Base-by-base conservation (phyloP, 441 rosid genomes). In the Sinapis alba region DNA sequence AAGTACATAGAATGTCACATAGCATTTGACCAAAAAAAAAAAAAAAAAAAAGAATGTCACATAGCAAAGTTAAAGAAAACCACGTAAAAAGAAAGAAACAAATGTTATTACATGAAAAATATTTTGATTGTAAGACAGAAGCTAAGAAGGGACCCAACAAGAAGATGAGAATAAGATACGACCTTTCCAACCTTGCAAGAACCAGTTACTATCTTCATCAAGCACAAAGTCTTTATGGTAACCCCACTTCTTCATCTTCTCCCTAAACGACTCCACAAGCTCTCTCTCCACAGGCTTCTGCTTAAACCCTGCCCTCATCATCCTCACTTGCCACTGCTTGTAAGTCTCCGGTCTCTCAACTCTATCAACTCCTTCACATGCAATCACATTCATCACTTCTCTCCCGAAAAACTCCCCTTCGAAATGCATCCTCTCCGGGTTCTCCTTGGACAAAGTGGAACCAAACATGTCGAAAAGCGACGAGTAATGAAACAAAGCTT, bases 401-500 rank as follows among this genome's bases (percentile, higher is more conserved):
- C 76, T 78, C 61, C 78, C 81, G 54, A 72, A 78, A 62, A 74
- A 59, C 68, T 80, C 81, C 21, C 76, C 66, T 80, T 84, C 86
- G 62, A 79, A 73, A 59, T 68, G 47, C 68, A 66, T 36, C 86
- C 92, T 83, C 77, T 64, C 69, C 3, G 62, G 68, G 62, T 95
- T 88, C 53, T 91, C 93, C 5, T 82, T 81, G 0, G 86, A 47
- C 1, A 34, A 1, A 2, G 41, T 34, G 10, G 41, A 34, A 34
- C 41, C 41, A 0, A 34, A 34, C 41, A 34, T 34, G 41, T 34
- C 41, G 4, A 34, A 34, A 12, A 34, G 41, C 41, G 41, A 73
- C 0, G 99, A 92, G 86, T 77, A 95, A 36, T 90, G 86, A 79
- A 85, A 92, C 57, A 90, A 75, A 0, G 97, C 97, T 82, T 95